These are phyloP conservation scores for Brassica carinata DNA, from an alignment of 345 rosid species.

Conservation along the genomic window DNA sequence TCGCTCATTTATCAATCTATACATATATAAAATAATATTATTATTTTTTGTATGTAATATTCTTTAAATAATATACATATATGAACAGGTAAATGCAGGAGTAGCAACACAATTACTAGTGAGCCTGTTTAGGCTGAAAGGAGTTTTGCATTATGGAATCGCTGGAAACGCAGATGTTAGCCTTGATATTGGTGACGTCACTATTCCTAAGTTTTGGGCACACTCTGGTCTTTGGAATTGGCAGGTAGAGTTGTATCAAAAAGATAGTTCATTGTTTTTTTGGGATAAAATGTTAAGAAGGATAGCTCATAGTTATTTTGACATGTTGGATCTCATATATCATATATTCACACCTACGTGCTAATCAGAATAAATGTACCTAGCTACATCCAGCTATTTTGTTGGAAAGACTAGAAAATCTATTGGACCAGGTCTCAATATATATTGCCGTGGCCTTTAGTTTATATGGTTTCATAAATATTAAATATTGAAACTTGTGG, in stretches of 20 bases:
- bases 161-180: constrained; percentile 69
- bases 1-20: not conserved
- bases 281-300: too few relatives aligned
- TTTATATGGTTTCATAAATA: not conserved
- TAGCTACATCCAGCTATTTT: too few relatives aligned
- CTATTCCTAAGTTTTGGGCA: constrained; percentile 70
- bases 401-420: not conserved
- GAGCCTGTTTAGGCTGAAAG: constrained; percentile 56
- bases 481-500: not conserved
- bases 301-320: not conserved
- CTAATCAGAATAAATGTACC: not conserved
- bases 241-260: constrained; percentile 48
- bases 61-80: not conserved
- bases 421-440: not conserved
- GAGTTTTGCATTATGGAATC: constrained; percentile 76
- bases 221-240: constrained; percentile 82
- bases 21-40: not conserved
- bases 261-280: not conserved
- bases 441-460: not conserved
- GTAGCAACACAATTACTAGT: constrained; percentile 58
- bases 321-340: not conserved
- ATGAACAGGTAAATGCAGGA: constrained; percentile 67
- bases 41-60: not conserved
- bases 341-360: not conserved
- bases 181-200: constrained; percentile 64